Percentiles rank a stretch among this genome's conserved stretches.
Evolutionary conservation across 2,329 filamentous ascomycete species (phyloP).

Genomic region (Microascus cirrosus): DNA sequence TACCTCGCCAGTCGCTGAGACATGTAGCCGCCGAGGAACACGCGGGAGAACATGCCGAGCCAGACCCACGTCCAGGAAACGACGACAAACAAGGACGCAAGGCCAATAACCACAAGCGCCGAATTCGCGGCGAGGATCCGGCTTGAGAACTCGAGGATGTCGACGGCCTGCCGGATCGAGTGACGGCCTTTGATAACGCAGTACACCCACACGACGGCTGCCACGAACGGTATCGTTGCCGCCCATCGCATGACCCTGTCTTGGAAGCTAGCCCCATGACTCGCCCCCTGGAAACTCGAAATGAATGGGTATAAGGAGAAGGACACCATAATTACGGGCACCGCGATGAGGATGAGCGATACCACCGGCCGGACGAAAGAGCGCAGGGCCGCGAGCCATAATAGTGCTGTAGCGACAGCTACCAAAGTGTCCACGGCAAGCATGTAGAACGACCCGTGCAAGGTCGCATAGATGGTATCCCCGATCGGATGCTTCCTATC

Average conservation of each 20-base stretch:
- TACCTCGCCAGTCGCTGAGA: conserved; percentile 52
- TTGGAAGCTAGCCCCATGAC: conserved; percentile 68
- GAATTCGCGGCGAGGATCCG: conserved; percentile 78
- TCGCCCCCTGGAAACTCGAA: conserved; percentile 72
- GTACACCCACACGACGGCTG: conserved; percentile 72
- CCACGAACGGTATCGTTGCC: conserved; percentile 62
- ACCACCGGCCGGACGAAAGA: conserved; percentile 84
- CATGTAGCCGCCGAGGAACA: conserved; percentile 88
- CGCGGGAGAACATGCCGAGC: conserved; percentile 91
- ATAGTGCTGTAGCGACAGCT: conserved; percentile 73
- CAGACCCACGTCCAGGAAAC: conserved; percentile 91
- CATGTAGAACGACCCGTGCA: conserved; percentile 79
- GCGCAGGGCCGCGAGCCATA: conserved; percentile 82
- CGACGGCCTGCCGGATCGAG: conserved; percentile 71
- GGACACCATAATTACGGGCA: conserved; percentile 75
- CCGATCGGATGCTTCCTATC: conserved; percentile 59
- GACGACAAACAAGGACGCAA: conserved; percentile 62
- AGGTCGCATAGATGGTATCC: conserved; percentile 86
- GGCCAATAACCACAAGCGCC: conserved; percentile 72
- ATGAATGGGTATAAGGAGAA: conserved; percentile 89
- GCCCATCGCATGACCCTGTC: conserved; percentile 84
- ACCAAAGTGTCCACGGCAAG: conserved; percentile 85
- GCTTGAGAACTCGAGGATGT: conserved; percentile 85
- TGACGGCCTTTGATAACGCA: conserved; percentile 70
- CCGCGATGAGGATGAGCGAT: conserved; percentile 67